A percentile compares a stretch with the other conserved stretches of the same genome.
Evolutionary conservation across 257 asterid species (phyloP).

Genomic region (Nicotiana noctiflora): DNA sequence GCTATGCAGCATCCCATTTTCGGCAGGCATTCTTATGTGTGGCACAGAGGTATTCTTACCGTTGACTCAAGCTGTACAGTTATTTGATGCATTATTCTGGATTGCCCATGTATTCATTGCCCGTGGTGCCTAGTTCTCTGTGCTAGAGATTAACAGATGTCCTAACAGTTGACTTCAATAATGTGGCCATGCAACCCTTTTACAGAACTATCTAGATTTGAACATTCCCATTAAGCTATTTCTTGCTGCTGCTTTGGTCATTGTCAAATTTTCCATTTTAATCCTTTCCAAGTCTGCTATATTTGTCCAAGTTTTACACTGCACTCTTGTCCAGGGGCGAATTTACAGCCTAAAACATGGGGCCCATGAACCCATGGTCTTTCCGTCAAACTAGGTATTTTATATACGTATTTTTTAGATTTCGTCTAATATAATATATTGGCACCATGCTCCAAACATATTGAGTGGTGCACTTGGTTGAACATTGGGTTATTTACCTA

Average conservation of each 20-base stretch:
- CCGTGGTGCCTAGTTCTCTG: neutral
- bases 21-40: conserved; percentile 75
- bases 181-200: neutral
- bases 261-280: neutral
- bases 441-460: too few species aligned
- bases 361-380: too few species aligned
- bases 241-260: neutral
- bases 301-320: neutral
- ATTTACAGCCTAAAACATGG: too few species aligned
- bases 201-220: neutral
- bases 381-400: neutral
- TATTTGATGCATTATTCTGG: conserved; percentile 4
- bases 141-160: neutral
- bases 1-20: conserved; percentile 73
- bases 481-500: too few species aligned
- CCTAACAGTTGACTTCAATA: neutral
- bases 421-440: too few species aligned
- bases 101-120: neutral
- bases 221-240: neutral
- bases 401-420: too few species aligned
- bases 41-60: conserved; percentile 59
- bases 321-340: neutral
- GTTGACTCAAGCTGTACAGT: neutral
- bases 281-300: neutral
- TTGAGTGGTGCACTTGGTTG: too few species aligned